A percentile compares a stretch with the other conserved stretches of the same genome.
Conservation (phyloP, 306 rosid genomes). For the Glycine latifolia region DNA sequence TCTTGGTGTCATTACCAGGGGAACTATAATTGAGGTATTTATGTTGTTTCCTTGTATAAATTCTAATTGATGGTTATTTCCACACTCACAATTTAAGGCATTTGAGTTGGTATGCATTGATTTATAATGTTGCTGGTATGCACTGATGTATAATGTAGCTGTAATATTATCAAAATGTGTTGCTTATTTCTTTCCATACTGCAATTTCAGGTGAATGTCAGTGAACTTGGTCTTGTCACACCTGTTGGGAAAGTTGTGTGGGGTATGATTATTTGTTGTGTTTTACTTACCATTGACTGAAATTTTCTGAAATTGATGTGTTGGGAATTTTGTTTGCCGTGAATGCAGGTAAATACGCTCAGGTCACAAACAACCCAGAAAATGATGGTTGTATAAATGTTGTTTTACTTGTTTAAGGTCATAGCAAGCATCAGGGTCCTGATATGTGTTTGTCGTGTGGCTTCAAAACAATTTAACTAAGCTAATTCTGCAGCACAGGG, state of each 20-base stretch:
- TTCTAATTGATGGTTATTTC: conserved; percentile 29
- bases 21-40: conserved; percentile 88
- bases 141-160: neutral
- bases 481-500: too few relatives aligned
- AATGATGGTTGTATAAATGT: conserved; percentile 94
- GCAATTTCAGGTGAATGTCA: conserved; percentile 81
- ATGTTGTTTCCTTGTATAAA: neutral
- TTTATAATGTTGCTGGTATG: neutral
- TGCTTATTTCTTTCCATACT: conserved; percentile 14
- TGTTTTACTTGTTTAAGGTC: conserved; percentile 77
- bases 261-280: conserved; percentile 64
- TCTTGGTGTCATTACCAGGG: conserved; percentile 91
- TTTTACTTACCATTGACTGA: neutral
- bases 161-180: conserved; percentile 10
- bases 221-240: conserved; percentile 94
- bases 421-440: conserved; percentile 1
- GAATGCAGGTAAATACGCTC: conserved; percentile 88
- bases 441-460: too few relatives aligned
- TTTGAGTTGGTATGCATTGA: neutral
- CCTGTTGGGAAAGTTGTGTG: conserved; percentile 97
- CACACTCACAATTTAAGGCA: neutral
- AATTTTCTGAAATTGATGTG: conserved; percentile 11
- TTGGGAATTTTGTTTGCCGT: conserved; percentile 34
- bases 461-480: too few relatives aligned
- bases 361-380: conserved; percentile 93